Evolutionary conservation across 768 basidiomycete genomes (phyloP), one percentile per base, ranked within the genome.

Genomic region (Suillus placidus): DNA sequence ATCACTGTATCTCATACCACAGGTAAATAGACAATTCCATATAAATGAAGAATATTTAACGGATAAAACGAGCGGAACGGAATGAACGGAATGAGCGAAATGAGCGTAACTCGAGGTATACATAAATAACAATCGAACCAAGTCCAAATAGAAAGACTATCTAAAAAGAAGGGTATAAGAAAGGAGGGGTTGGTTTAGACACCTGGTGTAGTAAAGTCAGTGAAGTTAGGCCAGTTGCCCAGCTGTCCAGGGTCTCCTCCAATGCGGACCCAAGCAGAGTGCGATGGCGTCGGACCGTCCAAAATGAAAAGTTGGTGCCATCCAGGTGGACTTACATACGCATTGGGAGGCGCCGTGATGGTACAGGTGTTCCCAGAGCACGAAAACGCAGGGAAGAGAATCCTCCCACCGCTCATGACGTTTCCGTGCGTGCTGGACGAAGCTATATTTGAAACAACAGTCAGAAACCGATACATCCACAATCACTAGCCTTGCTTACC

Each of bases 371-470:
- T 88, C 18, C 89, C 92, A 1, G 83, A 71, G 74, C 88, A 91
- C 8, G 84, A 80, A 73, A 94, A 90, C 18, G 81, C 84, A 5
- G 94, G 90, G 81, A 93, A 92, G 70, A 93, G 77, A 2, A 85
- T 87, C 63, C 90, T 83, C 2, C 85, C 84, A 1, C 89, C 90
- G 10, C 74, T 78, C 89, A 93, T 92, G 0, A 86, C 77, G 69
- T 92, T 93, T 13, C 91, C 91, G 71, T 92, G 91, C 0, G 90
- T 91, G 64, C 88, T 91, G 34, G 91, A 91, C 0, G 85, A 85
- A 4, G 90, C 91, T 88, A 62, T 64, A 40, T 54, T 62, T 16
- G 71, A 26, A 26, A 26, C 26, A 26, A 69, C 52, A 70, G 56
- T 9, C 63, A 57, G n/a, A 20, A 20, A 9, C 12, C 4, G 38